Base-by-base conservation (phyloP, 2,329 filamentous ascomycete genomes). In the Cladosporium austrohemisphaericum region DNA sequence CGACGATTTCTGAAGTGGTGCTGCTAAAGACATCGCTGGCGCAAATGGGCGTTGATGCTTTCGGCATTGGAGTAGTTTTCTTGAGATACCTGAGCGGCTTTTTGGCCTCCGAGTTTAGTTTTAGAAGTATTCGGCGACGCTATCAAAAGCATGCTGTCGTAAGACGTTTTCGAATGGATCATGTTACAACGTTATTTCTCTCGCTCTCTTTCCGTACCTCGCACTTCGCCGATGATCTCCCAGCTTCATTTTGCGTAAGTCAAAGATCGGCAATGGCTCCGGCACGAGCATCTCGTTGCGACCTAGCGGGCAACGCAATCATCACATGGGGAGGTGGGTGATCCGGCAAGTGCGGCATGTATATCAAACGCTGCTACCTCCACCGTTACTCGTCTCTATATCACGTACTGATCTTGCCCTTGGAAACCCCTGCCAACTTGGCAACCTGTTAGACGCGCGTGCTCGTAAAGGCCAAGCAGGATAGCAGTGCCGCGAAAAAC, bases 1-100 rank as follows among this genome's bases (percentile, higher is more conserved):
- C 25, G 65, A 66, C 8, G 47, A 50, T 28, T 43, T 50, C 22
- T 50, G 19, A 23, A 18, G 18, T 16, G 8, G 22, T 23, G 20
- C 26, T 5, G 38, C n/a, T 16, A 16, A 20, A 13, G 18, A 10
- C 13, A 36, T 19, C 5, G 33, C 18, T 16, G 33, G 33, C 33
- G 33, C 16, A 19, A 3, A 20, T 38, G 9, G 44, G 44, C 33
- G 44, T 47, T 47, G 33, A 13, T 23, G 41, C 11, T 14, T 31
- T 25, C 20, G 32, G 44, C 33, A 29, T 28, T 19, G 33, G 44
- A 23, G 33, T 47, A 28, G 33, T 31, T 45, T 38, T 29, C 20
- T 37, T 36, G 33, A 47, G 44, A 47, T 47, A 47, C 44, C 44
- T 47, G 8, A 26, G 33, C 23, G 25, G 44, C 18, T 47, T 31